These are phyloP conservation scores for Speleostelium caveatum DNA, from an alignment of 78 protist species.

Conservation along the genomic window DNA sequence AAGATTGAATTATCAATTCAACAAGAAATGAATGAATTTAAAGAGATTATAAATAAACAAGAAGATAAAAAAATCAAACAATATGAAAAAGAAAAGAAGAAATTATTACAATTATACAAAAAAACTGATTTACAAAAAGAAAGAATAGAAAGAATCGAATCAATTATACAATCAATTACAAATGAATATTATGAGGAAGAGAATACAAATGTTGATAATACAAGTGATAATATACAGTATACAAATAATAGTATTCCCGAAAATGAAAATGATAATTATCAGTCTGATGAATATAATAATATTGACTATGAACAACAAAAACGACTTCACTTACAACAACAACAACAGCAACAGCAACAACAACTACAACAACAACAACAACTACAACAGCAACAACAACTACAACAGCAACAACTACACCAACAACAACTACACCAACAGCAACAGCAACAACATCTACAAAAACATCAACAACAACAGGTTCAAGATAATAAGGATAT, in stretches of 20 bases:
- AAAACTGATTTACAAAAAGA: neutral
- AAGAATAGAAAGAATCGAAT: neutral
- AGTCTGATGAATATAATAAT: neutral
- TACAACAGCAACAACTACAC: neutral
- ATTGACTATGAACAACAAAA: neutral
- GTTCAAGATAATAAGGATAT: neutral
- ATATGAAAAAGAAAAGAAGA: neutral
- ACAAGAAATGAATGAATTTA: neutral
- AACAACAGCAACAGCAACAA: neutral
- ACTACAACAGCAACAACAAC: neutral
- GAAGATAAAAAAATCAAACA: neutral
- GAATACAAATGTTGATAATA: neutral
- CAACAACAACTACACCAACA: slow-evolving; percentile 9
- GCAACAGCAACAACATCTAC: slow-evolving; percentile 18
- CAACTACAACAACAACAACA: neutral
- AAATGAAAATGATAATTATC: neutral
- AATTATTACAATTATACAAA: neutral
- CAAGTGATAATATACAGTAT: neutral
- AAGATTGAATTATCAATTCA: neutral
- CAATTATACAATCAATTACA: neutral
- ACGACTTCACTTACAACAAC: slow-evolving; percentile 1
- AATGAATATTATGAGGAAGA: neutral
- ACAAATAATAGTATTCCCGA: neutral
- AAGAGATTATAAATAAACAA: neutral
- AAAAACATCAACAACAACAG: neutral